Conservation (phyloP, 345 rosid species). For the Hirschfeldia incana region DNA sequence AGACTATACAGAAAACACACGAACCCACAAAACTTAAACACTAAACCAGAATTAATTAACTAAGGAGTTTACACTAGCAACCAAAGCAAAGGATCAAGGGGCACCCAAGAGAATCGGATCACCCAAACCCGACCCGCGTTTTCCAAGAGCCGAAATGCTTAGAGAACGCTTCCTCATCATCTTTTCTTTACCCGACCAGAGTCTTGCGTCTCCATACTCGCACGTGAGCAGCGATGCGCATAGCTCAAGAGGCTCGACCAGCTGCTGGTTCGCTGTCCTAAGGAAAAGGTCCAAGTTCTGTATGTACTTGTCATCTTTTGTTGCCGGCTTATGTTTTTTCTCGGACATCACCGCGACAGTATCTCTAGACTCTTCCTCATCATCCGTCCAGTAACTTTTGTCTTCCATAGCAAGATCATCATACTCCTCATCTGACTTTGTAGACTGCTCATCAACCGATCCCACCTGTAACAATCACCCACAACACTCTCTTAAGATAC, state of each 20-base stretch:
- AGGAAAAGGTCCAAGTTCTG: slow-evolving; percentile 63
- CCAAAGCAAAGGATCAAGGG: slow-evolving; percentile 30
- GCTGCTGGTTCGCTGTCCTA: slow-evolving; percentile 47
- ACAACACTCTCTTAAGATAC: not conserved
- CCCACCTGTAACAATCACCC: slow-evolving; percentile 57
- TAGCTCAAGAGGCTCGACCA: slow-evolving; percentile 47
- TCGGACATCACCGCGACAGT: slow-evolving; percentile 34
- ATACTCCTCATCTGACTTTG: slow-evolving; percentile 94
- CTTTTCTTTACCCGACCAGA: slow-evolving; percentile 43
- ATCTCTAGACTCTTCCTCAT: slow-evolving; percentile 50
- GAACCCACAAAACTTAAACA: not conserved
- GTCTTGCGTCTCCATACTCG: slow-evolving; percentile 43
- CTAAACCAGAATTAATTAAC: not conserved
- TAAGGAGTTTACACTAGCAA: slow-evolving; percentile 4
- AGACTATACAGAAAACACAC: slow-evolving; percentile 16
- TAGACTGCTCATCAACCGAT: slow-evolving; percentile 94
- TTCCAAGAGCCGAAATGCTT: slow-evolving; percentile 73
- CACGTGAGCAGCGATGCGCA: slow-evolving; percentile 49
- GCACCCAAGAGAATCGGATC: slow-evolving; percentile 66
- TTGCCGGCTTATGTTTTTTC: slow-evolving; percentile 13
- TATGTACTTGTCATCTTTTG: slow-evolving; percentile 52
- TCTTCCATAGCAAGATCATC: slow-evolving; percentile 96
- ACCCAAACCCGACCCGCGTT: slow-evolving; percentile 46
- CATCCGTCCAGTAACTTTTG: slow-evolving; percentile 69
- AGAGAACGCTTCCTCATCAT: slow-evolving; percentile 69